Evolutionary conservation across 805 yeast species (phyloP).

Genomic region (Tetrapisispora iriomotensis): DNA sequence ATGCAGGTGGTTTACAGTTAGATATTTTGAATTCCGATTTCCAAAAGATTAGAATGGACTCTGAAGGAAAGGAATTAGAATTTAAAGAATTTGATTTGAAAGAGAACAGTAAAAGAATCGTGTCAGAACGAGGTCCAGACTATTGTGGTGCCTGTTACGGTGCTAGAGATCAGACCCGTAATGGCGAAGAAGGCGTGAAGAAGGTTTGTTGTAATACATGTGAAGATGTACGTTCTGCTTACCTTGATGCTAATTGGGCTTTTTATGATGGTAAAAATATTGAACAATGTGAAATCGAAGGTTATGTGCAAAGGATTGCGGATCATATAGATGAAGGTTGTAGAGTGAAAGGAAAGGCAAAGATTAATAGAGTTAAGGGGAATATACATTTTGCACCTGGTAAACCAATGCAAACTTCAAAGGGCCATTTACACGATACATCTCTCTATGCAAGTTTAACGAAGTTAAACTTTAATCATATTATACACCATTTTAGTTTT

Average conservation of each 20-base stretch:
- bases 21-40: conserved; percentile 66
- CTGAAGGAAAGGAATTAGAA: conserved; percentile 38
- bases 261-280: conserved; percentile 82
- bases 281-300: conserved; percentile 85
- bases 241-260: conserved; percentile 74
- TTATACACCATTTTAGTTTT: conserved; percentile 72
- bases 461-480: conserved; percentile 68
- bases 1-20: conserved; percentile 71
- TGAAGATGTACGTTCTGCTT: conserved; percentile 70
- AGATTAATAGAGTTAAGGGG: conserved; percentile 79
- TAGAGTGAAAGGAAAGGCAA: conserved; percentile 67
- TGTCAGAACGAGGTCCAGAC: conserved; percentile 35
- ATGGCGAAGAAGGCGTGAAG: conserved; percentile 50
- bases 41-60: conserved; percentile 50
- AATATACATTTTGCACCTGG: conserved; percentile 96
- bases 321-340: conserved; percentile 75
- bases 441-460: conserved; percentile 55
- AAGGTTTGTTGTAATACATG: conserved; percentile 78
- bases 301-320: conserved; percentile 56
- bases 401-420: conserved; percentile 46
- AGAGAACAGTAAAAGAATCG: conserved; percentile 23
- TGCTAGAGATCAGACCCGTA: conserved; percentile 51
- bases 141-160: conserved; percentile 93
- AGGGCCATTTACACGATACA: conserved; percentile 76
- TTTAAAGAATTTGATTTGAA: conserved; percentile 33